Percentiles rank a stretch among this genome's conserved stretches.
phyloP scores from a whole-genome alignment of 352 stramenopile species.

The Globisporangium recalcitrans region DNA sequence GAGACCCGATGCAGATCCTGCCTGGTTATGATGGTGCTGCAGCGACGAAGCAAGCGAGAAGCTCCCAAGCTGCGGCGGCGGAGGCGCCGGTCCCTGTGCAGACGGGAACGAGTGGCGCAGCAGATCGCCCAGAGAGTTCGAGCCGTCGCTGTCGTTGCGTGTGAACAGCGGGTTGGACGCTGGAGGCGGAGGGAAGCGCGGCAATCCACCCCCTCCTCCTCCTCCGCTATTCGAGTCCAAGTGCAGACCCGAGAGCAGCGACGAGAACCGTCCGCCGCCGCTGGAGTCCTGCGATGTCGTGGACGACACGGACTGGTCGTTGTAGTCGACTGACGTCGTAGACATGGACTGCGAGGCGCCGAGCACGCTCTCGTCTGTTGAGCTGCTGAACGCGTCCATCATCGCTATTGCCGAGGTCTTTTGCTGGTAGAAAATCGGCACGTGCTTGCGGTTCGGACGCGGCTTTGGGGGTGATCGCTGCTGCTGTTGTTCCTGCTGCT shows the following conservation, averaged over 20 bases:
- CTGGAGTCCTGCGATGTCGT: conserved; percentile 15
- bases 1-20: conserved; percentile 26
- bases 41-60: conserved; percentile 16
- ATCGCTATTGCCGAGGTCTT: conserved; percentile 13
- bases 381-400: conserved; percentile 18
- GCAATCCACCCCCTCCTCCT: conserved; percentile 13
- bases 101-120: conserved; percentile 40
- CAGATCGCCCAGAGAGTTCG: conserved; percentile 40
- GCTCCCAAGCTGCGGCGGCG: conserved; percentile 14
- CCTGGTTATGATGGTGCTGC: background rate
- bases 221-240: conserved; percentile 16
- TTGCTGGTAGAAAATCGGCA: conserved; percentile 76
- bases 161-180: conserved; percentile 51
- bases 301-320: conserved; percentile 16
- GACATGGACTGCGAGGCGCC: conserved; percentile 26
- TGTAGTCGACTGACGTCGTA: conserved; percentile 22
- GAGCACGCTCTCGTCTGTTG: conserved; percentile 28
- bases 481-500: background rate
- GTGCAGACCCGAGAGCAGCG: conserved; percentile 28
- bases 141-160: conserved; percentile 50
- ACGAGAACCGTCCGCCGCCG: conserved; percentile 23
- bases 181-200: conserved; percentile 24
- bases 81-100: conserved; percentile 13
- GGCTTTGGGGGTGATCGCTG: conserved; percentile 59
- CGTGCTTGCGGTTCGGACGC: conserved; percentile 75